A percentile compares a stretch with the other conserved stretches of the same genome.
Evolutionary conservation across 768 basidiomycete species (phyloP).

Genomic region (Mycena chlorophos): DNA sequence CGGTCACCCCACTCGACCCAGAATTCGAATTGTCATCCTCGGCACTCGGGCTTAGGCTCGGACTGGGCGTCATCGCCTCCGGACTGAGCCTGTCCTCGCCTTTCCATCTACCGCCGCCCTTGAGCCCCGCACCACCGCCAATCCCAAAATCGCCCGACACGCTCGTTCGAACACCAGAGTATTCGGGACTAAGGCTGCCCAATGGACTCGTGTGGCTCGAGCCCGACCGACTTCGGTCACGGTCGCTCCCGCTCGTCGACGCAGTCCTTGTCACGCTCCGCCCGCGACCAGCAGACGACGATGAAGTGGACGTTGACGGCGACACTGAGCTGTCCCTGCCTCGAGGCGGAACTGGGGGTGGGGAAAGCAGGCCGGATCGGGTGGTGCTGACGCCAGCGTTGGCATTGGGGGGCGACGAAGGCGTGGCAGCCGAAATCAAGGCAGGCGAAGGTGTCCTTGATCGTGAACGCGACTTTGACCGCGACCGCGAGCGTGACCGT

Average conservation of each 20-base stretch:
- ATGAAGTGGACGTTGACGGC: slow-evolving; percentile 34
- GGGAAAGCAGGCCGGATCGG: slow-evolving; percentile 24
- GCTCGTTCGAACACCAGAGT: slow-evolving; percentile 19
- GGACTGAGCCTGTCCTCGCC: slow-evolving; percentile 32
- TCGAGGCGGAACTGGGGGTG: slow-evolving; percentile 13
- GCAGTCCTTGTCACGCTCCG: slow-evolving; percentile 17
- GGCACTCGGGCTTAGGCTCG: background rate
- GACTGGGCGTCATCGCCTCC: slow-evolving; percentile 8
- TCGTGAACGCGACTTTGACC: slow-evolving; percentile 37
- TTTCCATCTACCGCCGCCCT: slow-evolving; percentile 40
- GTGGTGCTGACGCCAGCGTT: slow-evolving; percentile 10
- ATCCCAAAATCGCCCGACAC: slow-evolving; percentile 23
- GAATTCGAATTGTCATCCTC: slow-evolving; percentile 14
- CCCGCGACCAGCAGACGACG: slow-evolving; percentile 55
- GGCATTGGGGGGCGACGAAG: slow-evolving; percentile 27
- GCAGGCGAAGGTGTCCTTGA: slow-evolving; percentile 48
- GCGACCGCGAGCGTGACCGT: slow-evolving; percentile 36
- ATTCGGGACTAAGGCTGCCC: slow-evolving; percentile 43
- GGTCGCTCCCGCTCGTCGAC: slow-evolving; percentile 25
- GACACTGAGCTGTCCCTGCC: background rate
- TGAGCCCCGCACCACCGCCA: slow-evolving; percentile 42
- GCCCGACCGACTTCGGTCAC: slow-evolving; percentile 31
- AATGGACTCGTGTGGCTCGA: slow-evolving; percentile 34
- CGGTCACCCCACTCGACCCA: slow-evolving; percentile 15
- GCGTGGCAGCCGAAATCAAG: slow-evolving; percentile 4